Base-by-base conservation (phyloP, 2,329 filamentous ascomycete genomes). In the Aureobasidium musti region DNA sequence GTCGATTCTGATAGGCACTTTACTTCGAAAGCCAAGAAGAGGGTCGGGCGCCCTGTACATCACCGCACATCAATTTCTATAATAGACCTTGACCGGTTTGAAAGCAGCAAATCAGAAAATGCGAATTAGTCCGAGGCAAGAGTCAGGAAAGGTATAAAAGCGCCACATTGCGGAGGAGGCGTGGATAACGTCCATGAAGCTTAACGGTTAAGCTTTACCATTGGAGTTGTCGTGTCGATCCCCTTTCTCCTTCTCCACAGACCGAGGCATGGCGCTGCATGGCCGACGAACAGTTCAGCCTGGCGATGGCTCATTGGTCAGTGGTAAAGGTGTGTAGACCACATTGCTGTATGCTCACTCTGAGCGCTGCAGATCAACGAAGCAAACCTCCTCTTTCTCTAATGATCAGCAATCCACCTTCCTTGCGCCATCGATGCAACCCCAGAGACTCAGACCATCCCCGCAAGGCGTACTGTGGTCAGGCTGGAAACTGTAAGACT, bases 241-340 rank as follows among this genome's bases (percentile, higher is more conserved):
- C 30, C 41, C 10, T 49, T 61, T n/a, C 8, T 21, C 23, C 35
- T 53, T 5, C 47, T 43, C 47, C 47, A 52, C 33, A 63, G n/a
- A 63, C 60, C 60, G 60, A 63, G 60, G 60, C 60, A 53, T 63
- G 60, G 60, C 60, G 19, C 23, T 17, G 59, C 43, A 49, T 63
- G 59, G 59, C 45, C 39, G 33, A 33, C 11, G 33, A 23, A 39
- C 43, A 49, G 26, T 39, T 28, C 17, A 47, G n/a, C 14, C 41
- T 19, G 59, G 28, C 21, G n/a, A 13, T 14, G 17, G 1, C 5
- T 37, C 13, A 50, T 50, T 39, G 45, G 45, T 26, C 21, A 47
- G 19, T 33, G 39, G 17, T 4, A 14, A 47, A 4, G 28, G 13
- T 47, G 10, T 33, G 28, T 45, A 37, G 35, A 50, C 30, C 30